Evolutionary conservation across 306 rosid species (phyloP), one percentile per base, ranked within the genome.

Genomic region (Mimosa bimucronata): DNA sequence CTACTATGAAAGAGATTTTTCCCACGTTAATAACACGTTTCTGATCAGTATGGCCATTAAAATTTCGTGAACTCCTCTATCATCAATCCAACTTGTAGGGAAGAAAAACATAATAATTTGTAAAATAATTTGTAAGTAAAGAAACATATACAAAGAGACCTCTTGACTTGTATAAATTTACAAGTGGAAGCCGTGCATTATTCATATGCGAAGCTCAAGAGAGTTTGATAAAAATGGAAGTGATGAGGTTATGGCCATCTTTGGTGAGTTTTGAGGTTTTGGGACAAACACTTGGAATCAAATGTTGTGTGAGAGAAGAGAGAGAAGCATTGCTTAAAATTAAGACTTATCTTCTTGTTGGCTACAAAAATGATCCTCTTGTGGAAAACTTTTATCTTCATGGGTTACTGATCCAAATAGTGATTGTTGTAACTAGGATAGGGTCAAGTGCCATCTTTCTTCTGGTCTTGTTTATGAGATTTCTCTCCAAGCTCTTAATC

Each of bases 271-370:
- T 34, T 66, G 2, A 31, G 11, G 71, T 66, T 34, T 66, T 34
- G 45, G 15, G 1, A 1, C 71, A 34, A 66, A 66, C 21, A 65
- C 15, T 19, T 18, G 45, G 25, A 66, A 66, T n/a, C 45, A 16
- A 66, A 34, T 34, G 45, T 18, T 66, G 71, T 25, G 25, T 65
- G 45, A 65, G 70, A 65, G 45, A 65, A 18, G 71, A 66, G 45
- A 34, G 15, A 7, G 26, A 31, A 34, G 45, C 45, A 9, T n/a
- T 34, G 26, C 26, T 65, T 2, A 31, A 30, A 7, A 65, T 31
- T 10, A 65, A 65, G 25, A 42, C 45, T 18, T 65, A 7, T 65
- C 10, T 65, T 65, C 45, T 18, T 28, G 12, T 4, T n/a, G 1
- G 1, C 25, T 31, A 65, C 70, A 2, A 18, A 0, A 57, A 9